Evolutionary conservation across 116 monocot species (phyloP), one percentile per base, ranked within the genome.

Genomic region (Cymodocea nodosa): DNA sequence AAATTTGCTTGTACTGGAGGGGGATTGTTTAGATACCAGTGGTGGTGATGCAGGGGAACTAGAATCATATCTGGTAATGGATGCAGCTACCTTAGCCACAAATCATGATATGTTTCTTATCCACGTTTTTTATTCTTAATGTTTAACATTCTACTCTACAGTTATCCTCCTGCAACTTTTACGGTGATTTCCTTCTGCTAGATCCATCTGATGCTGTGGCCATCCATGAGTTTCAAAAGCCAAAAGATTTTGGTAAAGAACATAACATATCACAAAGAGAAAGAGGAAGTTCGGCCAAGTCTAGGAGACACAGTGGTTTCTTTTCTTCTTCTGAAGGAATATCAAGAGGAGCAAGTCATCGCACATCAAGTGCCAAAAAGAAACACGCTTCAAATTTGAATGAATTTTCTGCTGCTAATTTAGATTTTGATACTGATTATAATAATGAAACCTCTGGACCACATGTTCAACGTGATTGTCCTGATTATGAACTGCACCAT

Each of bases 121-220:
- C 14, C 63, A 64, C 53, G 4, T 67, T 56, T 36, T 2, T 35
- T 19, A 19, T 52, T 17, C 4, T 62, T 71, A 51, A 35, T 15
- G 36, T 50, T 63, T 36, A 14, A n/a, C 35, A 63, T 68, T 20
- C 57, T n/a, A 61, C 18, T 24, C 66, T 79, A 69, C 81, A 95
- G 95, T 76, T 95, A 67, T 87, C 95, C 11, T 82, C 90, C 40
- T 87, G 95, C 73, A 76, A 83, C 60, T 87, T 87, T 63, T 95
- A 78, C 66, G 80, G 71, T 54, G 90, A 95, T 82, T 95, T 95
- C 78, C 87, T 95, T 59, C 74, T 95, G 25, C 73, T 95, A 68
- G 95, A 95, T 73, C 87, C 95, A 20, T 84, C 79, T 65, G 90
- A 95, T 71, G 87, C 85, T 5, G 79, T 52, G 72, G 79, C 81